These are phyloP conservation scores for Puccinia novopanici DNA, from an alignment of 1,284 basidiomycete genomes.

Conservation along the genomic window DNA sequence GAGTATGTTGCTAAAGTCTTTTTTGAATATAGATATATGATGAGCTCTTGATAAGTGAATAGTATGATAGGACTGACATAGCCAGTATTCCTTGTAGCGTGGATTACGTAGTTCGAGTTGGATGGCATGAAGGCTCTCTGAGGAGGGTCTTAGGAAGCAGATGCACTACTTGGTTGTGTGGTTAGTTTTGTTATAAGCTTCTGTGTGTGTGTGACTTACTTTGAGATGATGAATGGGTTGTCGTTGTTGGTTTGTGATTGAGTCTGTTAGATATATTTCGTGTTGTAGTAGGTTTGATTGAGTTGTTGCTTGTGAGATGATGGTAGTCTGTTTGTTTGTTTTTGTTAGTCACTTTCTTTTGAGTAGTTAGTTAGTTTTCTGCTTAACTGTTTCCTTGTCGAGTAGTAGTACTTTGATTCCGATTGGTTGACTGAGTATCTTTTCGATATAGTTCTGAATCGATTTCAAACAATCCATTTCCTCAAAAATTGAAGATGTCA, in stretches of 20 bases:
- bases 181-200: neutral
- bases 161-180: conserved; percentile 70
- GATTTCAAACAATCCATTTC: conserved; percentile 93
- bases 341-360: conserved; percentile 1
- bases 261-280: conserved; percentile 95
- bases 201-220: conserved; percentile 48
- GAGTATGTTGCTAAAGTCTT: conserved; percentile 92
- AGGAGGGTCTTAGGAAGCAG: conserved; percentile 81
- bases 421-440: conserved; percentile 79
- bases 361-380: neutral
- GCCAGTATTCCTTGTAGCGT: conserved; percentile 92
- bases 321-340: conserved; percentile 75
- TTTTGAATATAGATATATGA: too few species aligned
- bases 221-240: conserved; percentile 50
- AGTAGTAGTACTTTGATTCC: conserved; percentile 98
- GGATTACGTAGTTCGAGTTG: conserved; percentile 82
- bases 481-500: too few species aligned
- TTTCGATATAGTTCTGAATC: conserved; percentile 87
- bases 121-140: conserved; percentile 77
- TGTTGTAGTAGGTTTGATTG: conserved; percentile 92
- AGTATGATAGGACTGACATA: conserved; percentile 71
- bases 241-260: conserved; percentile 80
- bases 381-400: conserved; percentile 82
- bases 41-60: neutral
- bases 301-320: conserved; percentile 90